Percentiles rank a stretch among this genome's conserved stretches.
Conservation (phyloP, 352 stramenopile genomes). For the Globisporangium perplexum region DNA sequence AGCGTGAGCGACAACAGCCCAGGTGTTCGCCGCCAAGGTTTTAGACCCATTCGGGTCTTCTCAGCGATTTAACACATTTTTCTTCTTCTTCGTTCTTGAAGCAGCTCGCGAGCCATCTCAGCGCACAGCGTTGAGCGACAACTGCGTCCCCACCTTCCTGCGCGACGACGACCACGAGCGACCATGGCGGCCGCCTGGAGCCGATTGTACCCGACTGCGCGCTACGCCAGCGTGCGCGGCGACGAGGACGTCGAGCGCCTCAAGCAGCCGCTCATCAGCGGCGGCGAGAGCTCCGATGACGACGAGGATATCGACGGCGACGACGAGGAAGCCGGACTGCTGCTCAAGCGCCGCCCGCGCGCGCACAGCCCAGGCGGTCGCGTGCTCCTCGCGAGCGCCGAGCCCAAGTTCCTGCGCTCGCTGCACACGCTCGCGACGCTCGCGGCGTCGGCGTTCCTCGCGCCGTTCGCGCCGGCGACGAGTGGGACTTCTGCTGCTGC, state of each 20-base stretch:
- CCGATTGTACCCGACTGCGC: slow-evolving; percentile 13
- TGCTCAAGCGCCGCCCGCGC: slow-evolving; percentile 1
- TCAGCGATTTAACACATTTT: slow-evolving; percentile 1
- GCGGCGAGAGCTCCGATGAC: slow-evolving; percentile 1
- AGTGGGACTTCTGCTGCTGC: neutral
- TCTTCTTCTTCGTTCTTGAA: neutral
- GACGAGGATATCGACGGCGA: slow-evolving; percentile 9
- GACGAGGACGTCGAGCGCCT: slow-evolving; percentile 30
- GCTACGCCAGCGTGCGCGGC: slow-evolving; percentile 15
- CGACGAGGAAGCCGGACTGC: slow-evolving; percentile 12
- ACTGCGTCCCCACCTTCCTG: too few relatives aligned
- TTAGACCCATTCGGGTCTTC: too few relatives aligned
- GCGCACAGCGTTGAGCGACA: too few relatives aligned
- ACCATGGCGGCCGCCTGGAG: slow-evolving; percentile 11
- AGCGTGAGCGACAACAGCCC: too few relatives aligned
- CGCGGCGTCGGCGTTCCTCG: slow-evolving; percentile 6
- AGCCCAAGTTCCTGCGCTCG: slow-evolving; percentile 22
- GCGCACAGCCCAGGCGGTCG: neutral
- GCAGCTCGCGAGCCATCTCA: neutral
- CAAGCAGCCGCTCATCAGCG: slow-evolving; percentile 32
- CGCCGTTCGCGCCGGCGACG: neutral
- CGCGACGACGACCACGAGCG: neutral
- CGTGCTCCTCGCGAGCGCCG: slow-evolving; percentile 13
- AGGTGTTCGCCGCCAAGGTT: too few relatives aligned
- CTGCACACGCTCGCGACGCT: slow-evolving; percentile 9